Base-by-base conservation (phyloP, 257 asterid genomes). In the Ehretia macrophylla region DNA sequence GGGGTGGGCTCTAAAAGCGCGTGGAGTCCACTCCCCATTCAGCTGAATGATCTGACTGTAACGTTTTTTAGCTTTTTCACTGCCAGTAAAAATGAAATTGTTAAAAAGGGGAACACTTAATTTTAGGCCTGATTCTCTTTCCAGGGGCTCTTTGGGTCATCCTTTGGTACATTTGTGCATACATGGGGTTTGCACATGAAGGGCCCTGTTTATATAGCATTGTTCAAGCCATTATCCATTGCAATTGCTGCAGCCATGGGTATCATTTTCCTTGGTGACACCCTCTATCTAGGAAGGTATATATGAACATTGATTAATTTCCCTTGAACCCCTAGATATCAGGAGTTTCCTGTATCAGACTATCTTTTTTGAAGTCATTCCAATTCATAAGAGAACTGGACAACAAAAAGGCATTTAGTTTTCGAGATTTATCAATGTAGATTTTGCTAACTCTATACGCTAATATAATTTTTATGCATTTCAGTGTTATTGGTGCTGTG, bases 211-310 rank as follows among this genome's bases (percentile, higher is more conserved):
- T 60, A 71, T 13, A 67, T 66, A n/a, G 69, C 77, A 13, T 48
- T 67, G 60, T 72, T 72, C 32, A 60, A 62, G 42, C 77, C 77
- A 23, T 40, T 72, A 5, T 71, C 77, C 0, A 71, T 71, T 14
- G 72, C 72, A 54, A 65, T 71, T 65, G 77, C 77, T 32, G 72
- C 61, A 3, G 13, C 56, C 11, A 39, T 71, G 77, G 72, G 77
- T 42, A 59, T 60, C 44, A 21, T 60, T 27, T 65, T 71, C 27
- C 77, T 71, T 20, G 68, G 68, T 1, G 65, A 71, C 18, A 38
- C 54, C 1, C 60, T 71, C 54, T 65, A 60, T 42, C 72, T 60
- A 14, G 72, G 77, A 17, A 54, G 72, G 77, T 65, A 65, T 17
- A 18, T 17, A 4, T 10, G 14, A 22, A 23, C 44, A 10, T n/a